Base-by-base conservation (phyloP, 805 yeast genomes). In the Barnettozyma wickerhamii region DNA sequence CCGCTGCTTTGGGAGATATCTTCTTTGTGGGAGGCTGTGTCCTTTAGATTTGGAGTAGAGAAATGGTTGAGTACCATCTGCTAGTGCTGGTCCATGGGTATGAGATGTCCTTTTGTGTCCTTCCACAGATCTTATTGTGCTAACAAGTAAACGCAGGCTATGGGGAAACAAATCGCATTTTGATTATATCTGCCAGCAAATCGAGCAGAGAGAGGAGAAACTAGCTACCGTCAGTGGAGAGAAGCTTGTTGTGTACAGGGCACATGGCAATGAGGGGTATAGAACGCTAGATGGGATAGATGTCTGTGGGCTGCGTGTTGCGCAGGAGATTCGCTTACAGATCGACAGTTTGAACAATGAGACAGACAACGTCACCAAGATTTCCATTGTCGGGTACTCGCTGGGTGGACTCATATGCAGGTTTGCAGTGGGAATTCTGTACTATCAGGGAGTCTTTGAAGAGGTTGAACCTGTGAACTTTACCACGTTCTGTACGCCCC, bases 231-330 rank as follows among this genome's bases (percentile, higher is more conserved):
- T 55, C 9, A 7, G 15, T 20, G 56, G 37, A 15, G 48, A 43
- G 15, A 28, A 41, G 29, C 41, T 50, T 10, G 50, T 54, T 6
- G 51, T 47, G 17, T 56, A 37, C 38, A 52, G 44, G 32, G 50
- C 51, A 15, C 50, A 45, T 35, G 53, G 43, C 17, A 58, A 55
- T 26, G 55, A 50, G 41, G 91, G 90, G 6, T 84, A 78, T 56
- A 74, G 75, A 53, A 88, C 95, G 3, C 81, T 86, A 51, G 96
- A 88, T 55, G 96, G 96, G 2, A 78, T 87, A 18, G 95, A 87
- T 49, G 78, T 86, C 20, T 86, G 93, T 55, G 95, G 95, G 2
- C 68, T 78, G 37, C 66, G 95, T 18, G 82, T 85, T 7, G 79
- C 84, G 1, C 72, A 72, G 39, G 95, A 88, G 60, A 79, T 88